Evolutionary conservation across 2,329 filamentous ascomycete species (phyloP).

Genomic region (Sordariomycetes sp.): DNA sequence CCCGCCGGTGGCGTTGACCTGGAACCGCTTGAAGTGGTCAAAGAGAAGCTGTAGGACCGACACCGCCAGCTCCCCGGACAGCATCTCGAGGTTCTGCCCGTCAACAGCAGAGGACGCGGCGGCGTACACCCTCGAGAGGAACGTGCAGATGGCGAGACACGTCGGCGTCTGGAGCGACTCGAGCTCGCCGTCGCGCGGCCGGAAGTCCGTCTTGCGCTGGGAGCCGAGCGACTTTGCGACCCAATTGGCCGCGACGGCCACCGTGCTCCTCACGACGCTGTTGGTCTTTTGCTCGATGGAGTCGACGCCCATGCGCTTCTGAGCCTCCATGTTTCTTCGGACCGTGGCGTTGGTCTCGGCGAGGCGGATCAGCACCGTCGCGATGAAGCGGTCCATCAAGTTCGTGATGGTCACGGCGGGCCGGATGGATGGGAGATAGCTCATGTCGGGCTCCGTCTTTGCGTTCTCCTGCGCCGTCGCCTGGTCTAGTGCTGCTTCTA

Average conservation of each 20-base stretch:
- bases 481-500: constrained; percentile 59
- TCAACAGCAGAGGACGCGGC: constrained; percentile 58
- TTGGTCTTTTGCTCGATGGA: constrained; percentile 77
- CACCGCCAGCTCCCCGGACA: constrained; percentile 73
- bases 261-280: constrained; percentile 39
- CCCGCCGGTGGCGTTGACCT: constrained; percentile 83
- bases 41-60: constrained; percentile 68
- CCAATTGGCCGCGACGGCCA: constrained; percentile 64
- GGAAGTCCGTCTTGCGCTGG: constrained; percentile 83
- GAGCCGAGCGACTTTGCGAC: constrained; percentile 55
- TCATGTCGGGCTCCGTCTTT: constrained; percentile 78
- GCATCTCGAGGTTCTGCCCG: constrained; percentile 69
- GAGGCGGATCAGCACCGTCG: constrained; percentile 78
- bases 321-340: constrained; percentile 77
- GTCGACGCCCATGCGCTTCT: constrained; percentile 58
- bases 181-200: constrained; percentile 63
- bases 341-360: constrained; percentile 85
- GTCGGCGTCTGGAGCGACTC: constrained; percentile 78
- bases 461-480: constrained; percentile 63
- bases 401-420: constrained; percentile 80
- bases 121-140: constrained; percentile 56
- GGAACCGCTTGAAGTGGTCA: constrained; percentile 89
- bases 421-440: constrained; percentile 66
- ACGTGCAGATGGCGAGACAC: constrained; percentile 68
- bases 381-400: constrained; percentile 85